Base-by-base conservation (phyloP, 129 eudicot genomes). In the Saussurea involucrata region DNA sequence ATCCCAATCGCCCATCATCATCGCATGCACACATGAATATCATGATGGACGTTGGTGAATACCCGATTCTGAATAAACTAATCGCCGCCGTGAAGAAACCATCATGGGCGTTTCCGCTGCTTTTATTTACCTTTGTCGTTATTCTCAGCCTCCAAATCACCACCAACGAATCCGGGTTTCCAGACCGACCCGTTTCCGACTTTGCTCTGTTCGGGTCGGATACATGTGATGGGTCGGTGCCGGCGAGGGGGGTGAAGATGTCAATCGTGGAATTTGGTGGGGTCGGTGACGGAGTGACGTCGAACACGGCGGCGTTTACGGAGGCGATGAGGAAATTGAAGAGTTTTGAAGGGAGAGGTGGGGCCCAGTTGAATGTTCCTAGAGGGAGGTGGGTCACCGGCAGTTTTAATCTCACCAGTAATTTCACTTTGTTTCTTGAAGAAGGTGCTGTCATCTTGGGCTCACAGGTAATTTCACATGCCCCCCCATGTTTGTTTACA, bases 231-330 rank as follows among this genome's bases (percentile, higher is more conserved):
- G 80, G 70, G 76, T 73, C 21, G 76, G 80, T 80, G 34, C 85
- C 85, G 60, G 73, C n/a, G 74, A 85, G 96, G 86, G 88, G 40
- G 82, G 74, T 86, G 85, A 89, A 79, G 78, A 83, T 70, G 83
- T 89, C 93, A 6, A 87, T 94, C 63, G 44, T 20, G 32, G 96
- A 94, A 12, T 94, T 91, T 44, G 98, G 98, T 15, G 98, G 98
- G 0, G 90, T 94, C n/a, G 97, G 98, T 0, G 98, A 94, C 71
- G 98, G 98, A 64, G 83, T 61, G 68, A 91, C 93, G 69, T 94
- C 96, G 0, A 94, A 94, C 71, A 91, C 98, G 87, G 93, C 86
- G 86, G 96, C 96, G 84, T 94, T 94, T 66, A 46, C 86, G 90
- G 75, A 55, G 79, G 98, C 98, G 42, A 72, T 94, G 74, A 79